These are phyloP conservation scores for Sphagnum contortum DNA, from an alignment of 225 moss, liverwort and hornwort species.

Conservation along the genomic window DNA sequence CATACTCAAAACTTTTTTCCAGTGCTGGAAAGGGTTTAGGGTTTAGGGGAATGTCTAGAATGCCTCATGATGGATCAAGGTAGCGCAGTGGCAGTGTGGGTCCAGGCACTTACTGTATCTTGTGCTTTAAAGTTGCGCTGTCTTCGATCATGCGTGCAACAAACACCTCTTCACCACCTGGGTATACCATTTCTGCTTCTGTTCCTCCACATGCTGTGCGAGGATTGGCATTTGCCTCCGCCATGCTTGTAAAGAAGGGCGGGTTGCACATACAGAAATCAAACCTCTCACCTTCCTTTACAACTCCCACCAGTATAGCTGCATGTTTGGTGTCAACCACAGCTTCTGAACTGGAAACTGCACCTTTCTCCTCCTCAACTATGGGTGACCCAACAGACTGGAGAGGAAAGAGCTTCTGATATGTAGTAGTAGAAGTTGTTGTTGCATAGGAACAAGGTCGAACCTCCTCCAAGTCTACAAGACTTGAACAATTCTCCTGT, in stretches of 20 bases:
- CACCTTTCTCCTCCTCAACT: slow-evolving; percentile 4
- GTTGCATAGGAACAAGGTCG: not conserved
- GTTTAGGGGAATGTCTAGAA: too few species aligned
- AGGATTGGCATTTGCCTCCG: slow-evolving; percentile 81
- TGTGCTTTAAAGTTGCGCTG: slow-evolving; percentile 52
- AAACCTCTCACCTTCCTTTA: slow-evolving; percentile 57
- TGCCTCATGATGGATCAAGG: too few species aligned
- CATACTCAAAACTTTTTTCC: too few species aligned
- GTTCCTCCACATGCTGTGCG: slow-evolving; percentile 94
- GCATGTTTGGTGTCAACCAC: slow-evolving; percentile 1
- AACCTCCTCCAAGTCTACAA: not conserved
- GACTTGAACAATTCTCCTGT: slow-evolving; percentile 5
- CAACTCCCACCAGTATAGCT: slow-evolving; percentile 56
- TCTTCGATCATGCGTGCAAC: slow-evolving; percentile 68
- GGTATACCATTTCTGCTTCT: slow-evolving; percentile 83
- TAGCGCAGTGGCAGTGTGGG: not conserved
- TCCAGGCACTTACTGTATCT: slow-evolving; percentile 67
- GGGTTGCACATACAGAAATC: slow-evolving; percentile 99
- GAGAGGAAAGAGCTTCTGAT: too few species aligned
- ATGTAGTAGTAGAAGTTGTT: too few species aligned
- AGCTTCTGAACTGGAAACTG: slow-evolving; percentile 1
- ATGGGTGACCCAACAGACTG: not conserved
- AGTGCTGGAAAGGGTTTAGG: too few species aligned
- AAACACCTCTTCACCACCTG: slow-evolving; percentile 84
- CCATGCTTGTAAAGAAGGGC: slow-evolving; percentile 82